A percentile compares a stretch with the other conserved stretches of the same genome.
These are phyloP conservation scores for Linum usitatissimum DNA, from an alignment of 345 rosid genomes.

Conservation along the genomic window DNA sequence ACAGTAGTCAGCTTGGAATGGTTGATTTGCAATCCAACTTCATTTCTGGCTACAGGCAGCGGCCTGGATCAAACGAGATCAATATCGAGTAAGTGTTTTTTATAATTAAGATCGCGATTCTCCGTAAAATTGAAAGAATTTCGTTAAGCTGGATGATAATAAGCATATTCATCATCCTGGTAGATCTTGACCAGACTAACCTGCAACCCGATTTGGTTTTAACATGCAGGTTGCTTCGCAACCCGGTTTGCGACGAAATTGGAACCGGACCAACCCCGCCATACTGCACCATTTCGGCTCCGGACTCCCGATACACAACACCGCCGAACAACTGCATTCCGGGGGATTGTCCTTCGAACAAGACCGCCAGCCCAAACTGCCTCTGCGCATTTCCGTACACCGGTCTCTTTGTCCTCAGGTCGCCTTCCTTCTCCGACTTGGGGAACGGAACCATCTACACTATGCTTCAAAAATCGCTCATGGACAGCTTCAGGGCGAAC, in stretches of 20 bases:
- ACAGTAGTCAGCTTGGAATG: slow-evolving; percentile 32
- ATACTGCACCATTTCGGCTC: slow-evolving; percentile 34
- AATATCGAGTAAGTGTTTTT: slow-evolving; percentile 37
- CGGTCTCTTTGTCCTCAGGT: slow-evolving; percentile 51
- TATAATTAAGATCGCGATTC: background rate
- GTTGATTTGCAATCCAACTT: slow-evolving; percentile 48
- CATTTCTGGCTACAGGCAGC: slow-evolving; percentile 21
- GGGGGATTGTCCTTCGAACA: slow-evolving; percentile 21
- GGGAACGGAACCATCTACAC: slow-evolving; percentile 25
- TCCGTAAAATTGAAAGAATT: background rate
- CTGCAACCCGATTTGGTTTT: background rate
- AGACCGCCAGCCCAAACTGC: slow-evolving; percentile 50
- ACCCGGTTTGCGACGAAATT: slow-evolving; percentile 49
- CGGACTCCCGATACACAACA: slow-evolving; percentile 29
- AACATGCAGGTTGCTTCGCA: slow-evolving; percentile 46
- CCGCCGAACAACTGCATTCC: slow-evolving; percentile 35
- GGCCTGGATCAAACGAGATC: slow-evolving; percentile 7
- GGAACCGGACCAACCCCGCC: slow-evolving; percentile 7
- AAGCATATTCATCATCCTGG: no score
- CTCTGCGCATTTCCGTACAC: slow-evolving; percentile 51
- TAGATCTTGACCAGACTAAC: background rate
- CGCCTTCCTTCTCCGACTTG: slow-evolving; percentile 57
- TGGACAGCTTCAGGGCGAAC: slow-evolving; percentile 13
- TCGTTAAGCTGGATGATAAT: no score
- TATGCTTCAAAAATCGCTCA: slow-evolving; percentile 26